A percentile compares a stretch with the other conserved stretches of the same genome.
These are phyloP conservation scores for Gossypium trilobum DNA, from an alignment of 441 rosid genomes.

Conservation along the genomic window DNA sequence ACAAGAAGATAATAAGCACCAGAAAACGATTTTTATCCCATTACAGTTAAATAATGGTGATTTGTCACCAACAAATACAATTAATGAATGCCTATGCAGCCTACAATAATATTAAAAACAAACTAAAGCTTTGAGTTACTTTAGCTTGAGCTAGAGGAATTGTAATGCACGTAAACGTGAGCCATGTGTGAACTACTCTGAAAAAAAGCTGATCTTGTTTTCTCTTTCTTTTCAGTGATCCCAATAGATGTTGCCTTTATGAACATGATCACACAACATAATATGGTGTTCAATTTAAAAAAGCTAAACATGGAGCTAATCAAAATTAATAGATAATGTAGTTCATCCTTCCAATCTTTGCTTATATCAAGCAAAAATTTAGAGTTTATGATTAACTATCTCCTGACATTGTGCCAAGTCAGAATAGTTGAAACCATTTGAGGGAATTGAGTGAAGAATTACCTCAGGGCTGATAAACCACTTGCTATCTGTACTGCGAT, in stretches of 20 bases:
- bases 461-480: slow-evolving; percentile 89
- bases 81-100: neutral
- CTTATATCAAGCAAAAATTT: neutral
- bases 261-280: neutral
- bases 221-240: neutral
- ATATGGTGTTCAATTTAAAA: neutral
- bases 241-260: neutral
- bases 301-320: neutral
- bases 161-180: neutral
- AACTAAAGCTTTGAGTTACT: neutral
- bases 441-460: slow-evolving; percentile 13
- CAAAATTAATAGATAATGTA: neutral
- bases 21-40: neutral
- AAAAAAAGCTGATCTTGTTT: neutral
- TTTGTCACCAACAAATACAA: neutral
- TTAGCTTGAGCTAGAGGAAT: neutral
- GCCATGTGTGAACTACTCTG: neutral
- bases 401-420: neutral
- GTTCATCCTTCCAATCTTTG: neutral
- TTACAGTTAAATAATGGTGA: neutral
- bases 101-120: neutral
- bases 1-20: neutral
- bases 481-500: slow-evolving; percentile 79
- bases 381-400: neutral
- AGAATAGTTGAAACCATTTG: neutral